These are phyloP conservation scores for Mycena galericulata DNA, from an alignment of 768 basidiomycete genomes.

Conservation along the genomic window DNA sequence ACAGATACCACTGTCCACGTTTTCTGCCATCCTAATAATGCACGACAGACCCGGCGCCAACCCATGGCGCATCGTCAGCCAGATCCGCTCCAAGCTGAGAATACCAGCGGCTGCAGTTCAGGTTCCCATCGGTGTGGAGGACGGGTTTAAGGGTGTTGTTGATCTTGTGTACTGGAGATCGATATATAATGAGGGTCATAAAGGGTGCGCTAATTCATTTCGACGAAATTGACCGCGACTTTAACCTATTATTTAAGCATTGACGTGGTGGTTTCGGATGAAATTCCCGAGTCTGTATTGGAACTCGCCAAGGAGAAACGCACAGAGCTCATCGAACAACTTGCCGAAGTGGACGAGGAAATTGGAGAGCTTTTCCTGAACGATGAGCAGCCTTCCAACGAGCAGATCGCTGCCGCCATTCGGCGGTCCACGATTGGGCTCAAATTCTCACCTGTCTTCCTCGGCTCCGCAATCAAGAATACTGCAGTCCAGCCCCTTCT, in stretches of 20 bases:
- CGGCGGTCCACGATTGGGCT: constrained; percentile 89
- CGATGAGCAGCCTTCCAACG: constrained; percentile 80
- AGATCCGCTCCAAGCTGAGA: constrained; percentile 91
- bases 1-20: constrained; percentile 15
- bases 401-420: constrained; percentile 85
- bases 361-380: constrained; percentile 93
- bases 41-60: constrained; percentile 89
- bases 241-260: constrained; percentile 57
- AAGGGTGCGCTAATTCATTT: constrained; percentile 77
- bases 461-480: constrained; percentile 98
- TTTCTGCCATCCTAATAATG: constrained; percentile 16
- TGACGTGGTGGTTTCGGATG: constrained; percentile 83
- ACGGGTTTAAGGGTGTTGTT: constrained; percentile 89
- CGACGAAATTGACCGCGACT: background rate
- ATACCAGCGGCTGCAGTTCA: constrained; percentile 96
- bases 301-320: constrained; percentile 88
- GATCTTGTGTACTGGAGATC: constrained; percentile 96
- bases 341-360: constrained; percentile 96
- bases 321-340: constrained; percentile 90
- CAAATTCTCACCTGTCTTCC: constrained; percentile 96
- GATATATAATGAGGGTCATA: constrained; percentile 93
- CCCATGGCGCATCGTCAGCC: constrained; percentile 93
- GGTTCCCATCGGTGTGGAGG: constrained; percentile 93
- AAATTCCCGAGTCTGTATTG: constrained; percentile 83
- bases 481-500: constrained; percentile 94